Evolutionary conservation across 2,329 filamentous ascomycete genomes (phyloP), one percentile per base, ranked within the genome.

Genomic region (Aspergillus sclerotialis): DNA sequence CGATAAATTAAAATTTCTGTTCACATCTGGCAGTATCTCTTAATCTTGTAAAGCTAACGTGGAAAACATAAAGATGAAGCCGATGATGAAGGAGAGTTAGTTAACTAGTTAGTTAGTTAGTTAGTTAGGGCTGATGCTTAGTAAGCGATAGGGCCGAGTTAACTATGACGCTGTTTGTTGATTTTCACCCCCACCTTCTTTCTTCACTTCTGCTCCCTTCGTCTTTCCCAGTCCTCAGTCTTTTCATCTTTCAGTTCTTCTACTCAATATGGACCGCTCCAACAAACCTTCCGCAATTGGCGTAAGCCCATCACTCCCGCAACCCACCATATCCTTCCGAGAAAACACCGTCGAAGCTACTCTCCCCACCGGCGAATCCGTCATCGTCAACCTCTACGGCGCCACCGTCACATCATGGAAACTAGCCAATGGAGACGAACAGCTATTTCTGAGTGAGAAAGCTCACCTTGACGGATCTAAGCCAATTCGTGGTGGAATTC

Each of bases 391-490:
- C 40, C 78, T 96, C n/a, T 84, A 84, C 54, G 92, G 92, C 38
- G 92, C 92, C 8, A 96, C 89, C 1, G 83, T 98, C 30, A 80
- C 84, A 39, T 92, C 84, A 63, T 98, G 92, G 92, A 94, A 92
- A 71, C 82, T 84, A 56, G 75, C 79, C 39, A 70, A 75, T 38
- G 84, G 84, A 30, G 67, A 77, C 36, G 89, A 95, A 69, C 88
- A 88, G 65, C 73, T 95, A 35, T 95, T 87, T 75, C 56, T 95
- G 48, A 92, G 84, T 64, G 78, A 88, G 41, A 78, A 73, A 38
- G 84, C 89, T 28, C 78, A 77, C 52, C 70, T 94, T 37, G 89
- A 96, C 56, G 90, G 92, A 33, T 81, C 74, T 48, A 94, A 94
- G 70, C 75, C 90, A 15, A 89, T 96, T 33, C 76, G 92, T 44